phyloP scores from a whole-genome alignment of 306 rosid species.

The Herpetospermum pedunculosum region DNA sequence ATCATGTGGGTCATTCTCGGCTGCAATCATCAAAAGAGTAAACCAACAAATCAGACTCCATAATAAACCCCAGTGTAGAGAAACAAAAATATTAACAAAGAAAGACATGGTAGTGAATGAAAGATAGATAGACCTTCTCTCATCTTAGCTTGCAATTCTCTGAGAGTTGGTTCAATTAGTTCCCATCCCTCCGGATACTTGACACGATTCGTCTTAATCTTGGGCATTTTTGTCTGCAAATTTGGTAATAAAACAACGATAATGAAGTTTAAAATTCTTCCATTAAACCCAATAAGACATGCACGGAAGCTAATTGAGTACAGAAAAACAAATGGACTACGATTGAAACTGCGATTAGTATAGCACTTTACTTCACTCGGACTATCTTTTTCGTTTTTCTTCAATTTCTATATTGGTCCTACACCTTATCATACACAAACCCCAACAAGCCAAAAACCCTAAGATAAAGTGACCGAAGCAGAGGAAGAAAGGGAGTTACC shows the following conservation, averaged over 20 bases:
- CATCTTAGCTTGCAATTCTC: slow-evolving; percentile 92
- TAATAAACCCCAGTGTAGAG: background rate
- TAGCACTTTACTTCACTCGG: too few relatives aligned
- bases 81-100: background rate
- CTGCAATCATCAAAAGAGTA: slow-evolving; percentile 14
- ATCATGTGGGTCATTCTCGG: slow-evolving; percentile 43
- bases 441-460: background rate
- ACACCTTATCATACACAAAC: background rate
- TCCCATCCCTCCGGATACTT: slow-evolving; percentile 95
- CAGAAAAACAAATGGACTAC: background rate
- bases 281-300: background rate
- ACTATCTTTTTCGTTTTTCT: background rate
- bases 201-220: slow-evolving; percentile 82
- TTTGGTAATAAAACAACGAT: slow-evolving; percentile 4
- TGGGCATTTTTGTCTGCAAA: slow-evolving; percentile 58
- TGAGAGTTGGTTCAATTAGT: slow-evolving; percentile 78
- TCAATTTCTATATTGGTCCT: background rate
- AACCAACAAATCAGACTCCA: background rate
- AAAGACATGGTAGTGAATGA: background rate
- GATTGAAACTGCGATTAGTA: background rate
- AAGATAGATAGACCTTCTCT: slow-evolving; percentile 56
- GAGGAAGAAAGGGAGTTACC: background rate
- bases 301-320: background rate
- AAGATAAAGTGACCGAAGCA: background rate
- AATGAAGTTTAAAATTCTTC: background rate